A percentile compares a stretch with the other conserved stretches of the same genome.
These are phyloP conservation scores for Ogataea allantospora DNA, from an alignment of 805 yeast species.

Conservation along the genomic window DNA sequence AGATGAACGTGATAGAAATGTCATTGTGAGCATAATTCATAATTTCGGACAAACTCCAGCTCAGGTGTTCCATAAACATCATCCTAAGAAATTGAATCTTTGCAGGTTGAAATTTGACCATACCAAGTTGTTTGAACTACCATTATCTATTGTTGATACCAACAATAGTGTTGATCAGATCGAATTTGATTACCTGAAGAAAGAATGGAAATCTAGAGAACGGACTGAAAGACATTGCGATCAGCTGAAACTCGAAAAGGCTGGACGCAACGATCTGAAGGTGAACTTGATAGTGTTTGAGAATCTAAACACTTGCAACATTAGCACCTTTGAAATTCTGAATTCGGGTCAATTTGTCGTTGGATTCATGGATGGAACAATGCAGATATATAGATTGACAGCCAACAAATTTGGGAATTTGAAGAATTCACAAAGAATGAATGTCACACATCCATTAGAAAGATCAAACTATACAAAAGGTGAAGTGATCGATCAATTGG, in stretches of 20 bases:
- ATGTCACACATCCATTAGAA: slow-evolving; percentile 7
- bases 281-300: slow-evolving; percentile 43
- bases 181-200: slow-evolving; percentile 41
- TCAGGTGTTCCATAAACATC: slow-evolving; percentile 68
- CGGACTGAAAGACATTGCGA: slow-evolving; percentile 3
- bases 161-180: slow-evolving; percentile 40
- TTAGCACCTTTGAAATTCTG: slow-evolving; percentile 41
- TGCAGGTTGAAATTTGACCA: slow-evolving; percentile 37
- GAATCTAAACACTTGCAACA: slow-evolving; percentile 39
- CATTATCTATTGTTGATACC: slow-evolving; percentile 44
- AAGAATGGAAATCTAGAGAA: slow-evolving; percentile 51
- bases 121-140: slow-evolving; percentile 32
- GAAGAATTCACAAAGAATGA: slow-evolving; percentile 38
- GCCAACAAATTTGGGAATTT: slow-evolving; percentile 34
- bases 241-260: slow-evolving; percentile 11
- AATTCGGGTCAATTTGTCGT: slow-evolving; percentile 44
- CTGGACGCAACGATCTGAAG: slow-evolving; percentile 17
- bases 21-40: slow-evolving; percentile 81
- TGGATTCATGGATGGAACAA: slow-evolving; percentile 57
- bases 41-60: slow-evolving; percentile 91
- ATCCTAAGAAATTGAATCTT: slow-evolving; percentile 48
- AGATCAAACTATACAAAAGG: neutral
- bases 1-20: slow-evolving; percentile 71
- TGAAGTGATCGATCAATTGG: slow-evolving; percentile 13
- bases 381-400: slow-evolving; percentile 40